Conservation (phyloP, 352 stramenopile genomes). For the Globisporangium alternatum region DNA sequence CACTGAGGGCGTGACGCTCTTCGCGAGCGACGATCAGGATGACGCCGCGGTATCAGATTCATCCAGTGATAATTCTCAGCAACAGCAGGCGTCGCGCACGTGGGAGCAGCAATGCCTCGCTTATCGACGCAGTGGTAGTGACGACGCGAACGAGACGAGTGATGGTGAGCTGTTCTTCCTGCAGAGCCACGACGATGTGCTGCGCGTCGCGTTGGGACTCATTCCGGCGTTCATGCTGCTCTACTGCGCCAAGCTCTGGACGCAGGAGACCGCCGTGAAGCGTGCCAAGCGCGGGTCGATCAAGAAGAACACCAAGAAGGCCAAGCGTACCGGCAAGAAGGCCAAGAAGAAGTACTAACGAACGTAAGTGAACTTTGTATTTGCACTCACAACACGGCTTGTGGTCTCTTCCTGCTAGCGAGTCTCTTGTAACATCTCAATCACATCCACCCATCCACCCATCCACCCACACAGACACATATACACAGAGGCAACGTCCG, state of each 20-base stretch:
- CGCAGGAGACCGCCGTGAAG: conserved; percentile 16
- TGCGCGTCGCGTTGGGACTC: neutral
- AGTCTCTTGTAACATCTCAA: neutral
- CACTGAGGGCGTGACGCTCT: conserved; percentile 38
- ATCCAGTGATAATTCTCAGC: neutral
- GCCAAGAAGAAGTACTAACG: conserved; percentile 4
- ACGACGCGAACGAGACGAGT: neutral
- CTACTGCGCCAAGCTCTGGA: conserved; percentile 16
- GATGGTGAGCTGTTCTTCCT: neutral
- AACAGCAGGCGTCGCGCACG: neutral
- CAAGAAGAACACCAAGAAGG: conserved; percentile 6
- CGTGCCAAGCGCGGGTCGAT: conserved; percentile 13
- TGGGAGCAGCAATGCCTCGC: conserved; percentile 15
- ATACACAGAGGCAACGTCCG: too few relatives aligned
- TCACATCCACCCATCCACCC: neutral
- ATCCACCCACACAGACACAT: too few relatives aligned
- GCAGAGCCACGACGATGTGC: neutral
- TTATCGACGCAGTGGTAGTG: neutral
- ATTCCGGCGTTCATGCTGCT: conserved; percentile 13
- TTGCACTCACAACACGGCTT: neutral
- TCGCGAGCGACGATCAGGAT: conserved; percentile 2
- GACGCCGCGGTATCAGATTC: neutral
- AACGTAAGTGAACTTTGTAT: neutral
- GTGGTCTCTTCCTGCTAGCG: too few relatives aligned
- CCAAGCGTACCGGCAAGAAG: conserved; percentile 12